Conservation (phyloP, 129 eudicot genomes). For the Lactuca sativa region DNA sequence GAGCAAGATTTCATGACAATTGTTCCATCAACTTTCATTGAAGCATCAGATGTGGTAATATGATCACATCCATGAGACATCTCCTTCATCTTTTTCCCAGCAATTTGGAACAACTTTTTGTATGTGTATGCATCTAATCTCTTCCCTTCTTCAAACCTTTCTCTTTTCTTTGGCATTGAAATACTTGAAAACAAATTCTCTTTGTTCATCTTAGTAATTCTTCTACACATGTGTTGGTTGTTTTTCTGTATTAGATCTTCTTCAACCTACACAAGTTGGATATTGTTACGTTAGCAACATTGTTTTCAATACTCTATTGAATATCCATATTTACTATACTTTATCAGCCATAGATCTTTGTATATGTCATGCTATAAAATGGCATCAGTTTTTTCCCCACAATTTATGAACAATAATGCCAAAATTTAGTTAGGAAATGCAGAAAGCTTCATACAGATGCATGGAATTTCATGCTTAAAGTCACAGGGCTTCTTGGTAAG, state of each 20-base stretch:
- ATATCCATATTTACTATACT: too few species aligned
- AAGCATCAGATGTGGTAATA: neutral
- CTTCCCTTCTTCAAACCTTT: neutral
- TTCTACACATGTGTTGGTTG: neutral
- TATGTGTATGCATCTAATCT: slow-evolving; percentile 23
- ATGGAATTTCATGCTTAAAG: too few species aligned
- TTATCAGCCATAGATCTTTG: too few species aligned
- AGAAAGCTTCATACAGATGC: too few species aligned
- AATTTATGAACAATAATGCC: too few species aligned
- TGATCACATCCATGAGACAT: neutral
- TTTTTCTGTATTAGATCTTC: neutral
- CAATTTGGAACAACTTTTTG: slow-evolving; percentile 24
- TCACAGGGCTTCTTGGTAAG: too few species aligned
- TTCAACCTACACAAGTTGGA: neutral
- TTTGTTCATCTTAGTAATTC: neutral
- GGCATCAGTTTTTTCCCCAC: too few species aligned
- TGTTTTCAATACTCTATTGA: neutral
- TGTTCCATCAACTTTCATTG: slow-evolving; percentile 7
- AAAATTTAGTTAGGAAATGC: too few species aligned
- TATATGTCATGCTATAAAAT: too few species aligned
- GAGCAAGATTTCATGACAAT: slow-evolving; percentile 1
- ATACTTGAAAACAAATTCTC: neutral
- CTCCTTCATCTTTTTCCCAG: slow-evolving; percentile 11
- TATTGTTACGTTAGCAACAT: neutral
- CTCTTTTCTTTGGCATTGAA: neutral